Conservation (phyloP, 768 basidiomycete genomes). For the Trametes cubensis region DNA sequence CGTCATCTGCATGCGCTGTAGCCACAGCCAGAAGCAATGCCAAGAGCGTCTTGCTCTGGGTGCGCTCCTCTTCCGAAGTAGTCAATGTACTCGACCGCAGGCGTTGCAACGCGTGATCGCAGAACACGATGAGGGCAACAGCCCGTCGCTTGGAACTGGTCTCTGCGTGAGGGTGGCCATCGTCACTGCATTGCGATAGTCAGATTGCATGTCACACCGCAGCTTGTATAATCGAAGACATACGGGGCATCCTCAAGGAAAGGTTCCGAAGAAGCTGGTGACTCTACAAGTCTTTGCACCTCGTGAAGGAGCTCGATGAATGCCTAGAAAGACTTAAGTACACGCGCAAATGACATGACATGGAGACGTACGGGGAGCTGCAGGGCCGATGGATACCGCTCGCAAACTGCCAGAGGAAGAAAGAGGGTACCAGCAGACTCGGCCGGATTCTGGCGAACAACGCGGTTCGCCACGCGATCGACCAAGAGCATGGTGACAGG, state of each 20-base stretch:
- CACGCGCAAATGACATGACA: neutral
- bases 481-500: constrained; percentile 84
- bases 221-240: constrained; percentile 25
- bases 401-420: constrained; percentile 68
- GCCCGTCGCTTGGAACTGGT: constrained; percentile 59
- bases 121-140: constrained; percentile 67
- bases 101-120: constrained; percentile 52
- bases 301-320: constrained; percentile 70
- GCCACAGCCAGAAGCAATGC: constrained; percentile 30
- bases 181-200: constrained; percentile 47
- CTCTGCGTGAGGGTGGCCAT: constrained; percentile 54
- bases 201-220: neutral
- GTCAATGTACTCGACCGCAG: constrained; percentile 30
- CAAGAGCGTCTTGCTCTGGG: constrained; percentile 53
- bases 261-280: constrained; percentile 42
- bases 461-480: constrained; percentile 72
- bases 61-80: constrained; percentile 31
- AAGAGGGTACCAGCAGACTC: constrained; percentile 63
- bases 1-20: constrained; percentile 13
- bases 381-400: constrained; percentile 49
- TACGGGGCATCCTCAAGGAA: constrained; percentile 65
- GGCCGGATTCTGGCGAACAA: constrained; percentile 60
- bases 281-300: constrained; percentile 52
- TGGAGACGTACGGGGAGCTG: constrained; percentile 55
- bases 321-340: constrained; percentile 43